These are phyloP conservation scores for Naegleria fowleri DNA, from an alignment of 208 protist genomes.

Conservation along the genomic window DNA sequence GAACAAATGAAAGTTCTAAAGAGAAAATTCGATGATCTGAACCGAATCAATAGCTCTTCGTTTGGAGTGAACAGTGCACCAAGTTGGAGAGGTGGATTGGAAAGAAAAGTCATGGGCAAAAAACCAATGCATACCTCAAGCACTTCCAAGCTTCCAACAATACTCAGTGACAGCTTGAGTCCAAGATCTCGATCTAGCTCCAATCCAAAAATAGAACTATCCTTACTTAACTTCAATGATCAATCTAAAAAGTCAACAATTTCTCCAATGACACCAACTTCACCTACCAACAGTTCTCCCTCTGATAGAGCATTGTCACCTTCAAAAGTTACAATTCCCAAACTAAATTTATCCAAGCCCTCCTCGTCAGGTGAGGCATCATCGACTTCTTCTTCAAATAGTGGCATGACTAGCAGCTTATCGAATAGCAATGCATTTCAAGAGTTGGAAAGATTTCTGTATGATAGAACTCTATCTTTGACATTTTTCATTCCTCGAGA, in stretches of 20 bases:
- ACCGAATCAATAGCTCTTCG: background rate
- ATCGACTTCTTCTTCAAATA: background rate
- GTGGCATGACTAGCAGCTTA: background rate
- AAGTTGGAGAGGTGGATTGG: background rate
- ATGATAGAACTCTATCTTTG: background rate
- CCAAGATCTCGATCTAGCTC: background rate
- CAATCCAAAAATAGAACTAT: background rate
- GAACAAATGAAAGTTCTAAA: background rate
- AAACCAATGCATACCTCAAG: background rate
- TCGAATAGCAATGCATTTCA: background rate
- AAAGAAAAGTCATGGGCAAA: background rate
- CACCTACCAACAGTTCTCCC: background rate
- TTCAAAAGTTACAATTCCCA: background rate
- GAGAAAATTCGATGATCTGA: background rate
- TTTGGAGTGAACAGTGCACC: background rate
- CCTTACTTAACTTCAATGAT: background rate
- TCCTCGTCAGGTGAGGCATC: background rate
- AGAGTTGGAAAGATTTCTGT: background rate
- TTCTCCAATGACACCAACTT: background rate
- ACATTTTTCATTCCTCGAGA: background rate
- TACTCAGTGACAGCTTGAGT: background rate
- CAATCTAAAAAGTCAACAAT: background rate
- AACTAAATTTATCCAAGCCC: background rate
- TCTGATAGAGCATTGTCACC: background rate
- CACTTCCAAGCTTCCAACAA: background rate